Conservation (phyloP, 805 yeast species). For the Monosporozyma servazzii region DNA sequence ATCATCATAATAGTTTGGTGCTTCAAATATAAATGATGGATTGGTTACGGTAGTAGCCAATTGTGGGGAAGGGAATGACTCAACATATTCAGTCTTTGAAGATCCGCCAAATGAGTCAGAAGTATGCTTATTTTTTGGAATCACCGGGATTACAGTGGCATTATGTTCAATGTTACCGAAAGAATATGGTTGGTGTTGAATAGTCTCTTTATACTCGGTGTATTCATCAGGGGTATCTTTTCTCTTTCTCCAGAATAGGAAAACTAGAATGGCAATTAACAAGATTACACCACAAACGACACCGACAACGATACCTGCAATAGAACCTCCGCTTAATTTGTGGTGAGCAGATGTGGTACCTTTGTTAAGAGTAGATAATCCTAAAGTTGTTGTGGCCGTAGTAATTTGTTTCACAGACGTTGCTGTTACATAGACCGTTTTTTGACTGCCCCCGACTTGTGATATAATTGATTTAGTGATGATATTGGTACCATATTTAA, state of each 20-base stretch:
- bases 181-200: conserved; percentile 30
- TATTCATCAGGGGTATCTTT: conserved; percentile 31
- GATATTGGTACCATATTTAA: conserved; percentile 18
- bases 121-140: conserved; percentile 1
- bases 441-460: conserved; percentile 11
- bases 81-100: background rate
- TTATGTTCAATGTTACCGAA: conserved; percentile 27
- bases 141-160: conserved; percentile 16
- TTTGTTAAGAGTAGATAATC: conserved; percentile 1
- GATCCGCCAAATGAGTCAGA: conserved; percentile 1
- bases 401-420: conserved; percentile 20
- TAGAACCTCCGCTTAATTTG: conserved; percentile 38
- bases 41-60: background rate
- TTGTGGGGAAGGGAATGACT: background rate
- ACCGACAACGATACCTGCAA: conserved; percentile 56
- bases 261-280: conserved; percentile 31
- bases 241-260: conserved; percentile 34
- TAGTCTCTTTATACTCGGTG: conserved; percentile 30
- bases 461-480: conserved; percentile 21
- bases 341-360: conserved; percentile 1
- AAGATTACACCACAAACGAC: conserved; percentile 36
- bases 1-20: conserved; percentile 28
- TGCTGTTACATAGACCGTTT: conserved; percentile 22
- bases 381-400: conserved; percentile 5
- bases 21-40: conserved; percentile 4